Evolutionary conservation across 129 eudicot species (phyloP).

Genomic region (Tagetes patula): DNA sequence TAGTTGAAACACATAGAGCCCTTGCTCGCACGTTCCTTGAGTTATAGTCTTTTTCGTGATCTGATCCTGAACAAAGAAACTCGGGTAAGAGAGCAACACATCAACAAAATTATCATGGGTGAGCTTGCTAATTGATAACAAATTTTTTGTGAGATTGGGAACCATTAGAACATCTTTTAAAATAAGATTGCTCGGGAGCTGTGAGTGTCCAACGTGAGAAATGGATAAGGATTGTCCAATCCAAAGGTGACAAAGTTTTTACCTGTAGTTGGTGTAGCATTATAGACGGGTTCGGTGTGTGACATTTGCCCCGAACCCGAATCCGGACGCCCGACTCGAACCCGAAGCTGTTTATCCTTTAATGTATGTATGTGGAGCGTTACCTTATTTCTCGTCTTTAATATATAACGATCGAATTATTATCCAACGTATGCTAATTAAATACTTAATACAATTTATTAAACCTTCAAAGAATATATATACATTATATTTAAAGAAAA

Average conservation of each 20-base stretch:
- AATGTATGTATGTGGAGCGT: no score
- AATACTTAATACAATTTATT: no score
- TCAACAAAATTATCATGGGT: not conserved
- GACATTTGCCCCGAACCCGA: no score
- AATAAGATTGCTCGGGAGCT: not conserved
- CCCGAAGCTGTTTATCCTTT: no score
- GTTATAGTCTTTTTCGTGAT: not conserved
- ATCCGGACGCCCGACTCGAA: no score
- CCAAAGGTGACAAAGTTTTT: not conserved
- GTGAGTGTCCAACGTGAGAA: not conserved
- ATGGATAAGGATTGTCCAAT: not conserved
- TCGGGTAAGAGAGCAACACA: not conserved
- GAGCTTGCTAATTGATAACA: not conserved
- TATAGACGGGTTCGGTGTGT: not conserved
- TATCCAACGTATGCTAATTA: no score
- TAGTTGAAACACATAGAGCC: not conserved
- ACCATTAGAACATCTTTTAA: not conserved
- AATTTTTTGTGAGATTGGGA: not conserved
- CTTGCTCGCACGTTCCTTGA: not conserved
- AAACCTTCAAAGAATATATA: no score
- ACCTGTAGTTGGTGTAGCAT: not conserved
- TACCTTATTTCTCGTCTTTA: no score
- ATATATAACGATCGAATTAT: no score
- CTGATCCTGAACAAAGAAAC: not conserved
- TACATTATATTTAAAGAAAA: no score